A percentile compares a stretch with the other conserved stretches of the same genome.
These are phyloP conservation scores for Microdochium paspali DNA, from an alignment of 2,329 filamentous ascomycete genomes.

Conservation along the genomic window DNA sequence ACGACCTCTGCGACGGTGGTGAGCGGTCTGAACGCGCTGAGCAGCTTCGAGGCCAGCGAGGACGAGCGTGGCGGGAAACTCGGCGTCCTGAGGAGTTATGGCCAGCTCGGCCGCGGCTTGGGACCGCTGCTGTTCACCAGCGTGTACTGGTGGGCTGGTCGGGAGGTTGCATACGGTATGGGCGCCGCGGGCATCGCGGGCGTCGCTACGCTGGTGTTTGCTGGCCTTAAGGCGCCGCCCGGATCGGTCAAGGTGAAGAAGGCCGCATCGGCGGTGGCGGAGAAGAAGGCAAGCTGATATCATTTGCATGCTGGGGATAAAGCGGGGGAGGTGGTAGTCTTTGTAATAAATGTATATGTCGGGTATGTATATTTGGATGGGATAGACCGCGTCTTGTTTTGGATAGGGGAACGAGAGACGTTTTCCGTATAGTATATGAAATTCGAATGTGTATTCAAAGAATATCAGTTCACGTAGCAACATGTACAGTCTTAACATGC, in stretches of 20 bases:
- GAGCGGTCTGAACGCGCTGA: constrained; percentile 83
- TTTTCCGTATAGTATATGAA: too few relatives aligned
- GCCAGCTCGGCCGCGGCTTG: constrained; percentile 78
- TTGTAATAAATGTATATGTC: too few relatives aligned
- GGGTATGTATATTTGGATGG: too few relatives aligned
- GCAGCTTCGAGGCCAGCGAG: constrained; percentile 77
- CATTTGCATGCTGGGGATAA: too few relatives aligned
- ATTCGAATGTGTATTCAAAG: too few relatives aligned
- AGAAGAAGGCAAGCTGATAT: constrained; percentile 17
- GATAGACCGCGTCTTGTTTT: too few relatives aligned
- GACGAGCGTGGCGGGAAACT: constrained; percentile 79
- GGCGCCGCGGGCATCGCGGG: constrained; percentile 73
- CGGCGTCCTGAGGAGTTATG: constrained; percentile 71
- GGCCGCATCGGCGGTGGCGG: constrained; percentile 2
- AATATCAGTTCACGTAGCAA: too few relatives aligned
- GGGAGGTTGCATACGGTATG: constrained; percentile 73
- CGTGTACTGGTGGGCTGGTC: constrained; percentile 96
- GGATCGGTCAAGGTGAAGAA: constrained; percentile 18
- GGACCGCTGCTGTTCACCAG: constrained; percentile 89
- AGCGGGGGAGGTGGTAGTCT: too few relatives aligned
- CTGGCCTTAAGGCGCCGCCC: constrained; percentile 57
- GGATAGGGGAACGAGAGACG: too few relatives aligned
- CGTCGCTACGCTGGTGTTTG: constrained; percentile 64
- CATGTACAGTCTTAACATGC: too few relatives aligned
- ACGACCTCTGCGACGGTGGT: constrained; percentile 92